phyloP scores from a whole-genome alignment of 108 stramenopile species.

The Pseudonitzschia multiseries region DNA sequence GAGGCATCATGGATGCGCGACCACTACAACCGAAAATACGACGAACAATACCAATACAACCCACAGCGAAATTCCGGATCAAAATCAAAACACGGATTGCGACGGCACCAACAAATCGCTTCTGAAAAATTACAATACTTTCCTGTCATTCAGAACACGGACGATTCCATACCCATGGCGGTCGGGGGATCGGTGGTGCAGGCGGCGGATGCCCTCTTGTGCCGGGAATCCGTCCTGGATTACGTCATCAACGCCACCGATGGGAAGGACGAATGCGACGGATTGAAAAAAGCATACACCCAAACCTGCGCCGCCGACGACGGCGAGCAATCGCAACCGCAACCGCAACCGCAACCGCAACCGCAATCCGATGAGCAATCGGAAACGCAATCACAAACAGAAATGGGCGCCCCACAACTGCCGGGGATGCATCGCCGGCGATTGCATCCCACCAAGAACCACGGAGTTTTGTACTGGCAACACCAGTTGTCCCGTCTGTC shows the following conservation, averaged over 20 bases:
- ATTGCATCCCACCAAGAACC: neutral
- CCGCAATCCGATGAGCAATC: neutral
- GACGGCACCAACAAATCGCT: neutral
- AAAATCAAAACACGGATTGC: neutral
- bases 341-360: neutral
- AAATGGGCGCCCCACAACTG: neutral
- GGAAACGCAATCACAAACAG: slow-evolving; percentile 5
- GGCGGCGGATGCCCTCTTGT: slow-evolving; percentile 70
- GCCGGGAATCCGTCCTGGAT: slow-evolving; percentile 64
- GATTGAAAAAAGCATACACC: slow-evolving; percentile 79
- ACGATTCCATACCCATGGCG: slow-evolving; percentile 28
- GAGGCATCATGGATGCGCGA: too few species aligned
- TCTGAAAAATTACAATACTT: neutral
- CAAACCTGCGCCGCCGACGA: slow-evolving; percentile 58
- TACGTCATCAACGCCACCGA: slow-evolving; percentile 90
- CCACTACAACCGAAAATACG: too few species aligned
- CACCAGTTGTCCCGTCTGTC: neutral
- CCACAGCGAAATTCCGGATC: neutral
- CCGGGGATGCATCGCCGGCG: neutral
- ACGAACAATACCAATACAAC: too few species aligned
- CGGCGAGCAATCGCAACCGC: neutral
- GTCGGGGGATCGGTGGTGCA: slow-evolving; percentile 19
- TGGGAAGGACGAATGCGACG: slow-evolving; percentile 85
- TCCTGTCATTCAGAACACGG: slow-evolving; percentile 14
- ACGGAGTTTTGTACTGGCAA: slow-evolving; percentile 27